Evolutionary conservation across 345 rosid genomes (phyloP).

Genomic region (Bruguiera sexangula): DNA sequence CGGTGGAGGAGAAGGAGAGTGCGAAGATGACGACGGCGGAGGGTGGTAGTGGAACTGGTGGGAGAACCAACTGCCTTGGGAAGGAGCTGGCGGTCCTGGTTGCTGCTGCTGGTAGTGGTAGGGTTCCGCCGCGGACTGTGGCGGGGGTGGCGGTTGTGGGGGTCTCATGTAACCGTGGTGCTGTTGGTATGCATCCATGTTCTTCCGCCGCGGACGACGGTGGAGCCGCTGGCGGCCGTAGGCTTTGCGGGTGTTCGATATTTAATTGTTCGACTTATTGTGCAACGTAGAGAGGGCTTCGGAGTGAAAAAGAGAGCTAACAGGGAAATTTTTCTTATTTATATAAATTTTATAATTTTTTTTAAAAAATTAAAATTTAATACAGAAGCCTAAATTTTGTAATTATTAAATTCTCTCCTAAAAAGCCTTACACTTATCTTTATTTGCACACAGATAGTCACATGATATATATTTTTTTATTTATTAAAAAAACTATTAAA

Average conservation of each 20-base stretch:
- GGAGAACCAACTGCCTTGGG: slow-evolving; percentile 47
- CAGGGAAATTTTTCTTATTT: too few species aligned
- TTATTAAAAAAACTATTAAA: too few species aligned
- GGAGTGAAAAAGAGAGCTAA: too few species aligned
- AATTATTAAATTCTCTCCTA: too few species aligned
- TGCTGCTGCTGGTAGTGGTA: slow-evolving; percentile 11
- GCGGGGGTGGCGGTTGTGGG: not conserved
- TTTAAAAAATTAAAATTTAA: too few species aligned
- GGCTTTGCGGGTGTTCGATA: not conserved
- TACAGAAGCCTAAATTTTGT: too few species aligned
- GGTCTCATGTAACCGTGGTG: not conserved
- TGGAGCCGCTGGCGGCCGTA: not conserved
- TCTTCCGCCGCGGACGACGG: too few species aligned
- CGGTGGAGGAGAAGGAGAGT: slow-evolving; percentile 53
- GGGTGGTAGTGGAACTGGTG: slow-evolving; percentile 54
- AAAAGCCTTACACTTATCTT: too few species aligned
- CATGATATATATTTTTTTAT: too few species aligned
- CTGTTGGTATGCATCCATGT: not conserved
- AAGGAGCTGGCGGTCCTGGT: slow-evolving; percentile 33
- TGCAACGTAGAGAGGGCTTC: too few species aligned
- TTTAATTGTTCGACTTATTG: not conserved
- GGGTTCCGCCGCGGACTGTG: not conserved
- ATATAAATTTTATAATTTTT: too few species aligned
- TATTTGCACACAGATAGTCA: too few species aligned
- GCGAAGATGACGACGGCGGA: slow-evolving; percentile 39